phyloP scores from a whole-genome alignment of 176 grass and related monocot genomes.

The Chloris gayana region DNA sequence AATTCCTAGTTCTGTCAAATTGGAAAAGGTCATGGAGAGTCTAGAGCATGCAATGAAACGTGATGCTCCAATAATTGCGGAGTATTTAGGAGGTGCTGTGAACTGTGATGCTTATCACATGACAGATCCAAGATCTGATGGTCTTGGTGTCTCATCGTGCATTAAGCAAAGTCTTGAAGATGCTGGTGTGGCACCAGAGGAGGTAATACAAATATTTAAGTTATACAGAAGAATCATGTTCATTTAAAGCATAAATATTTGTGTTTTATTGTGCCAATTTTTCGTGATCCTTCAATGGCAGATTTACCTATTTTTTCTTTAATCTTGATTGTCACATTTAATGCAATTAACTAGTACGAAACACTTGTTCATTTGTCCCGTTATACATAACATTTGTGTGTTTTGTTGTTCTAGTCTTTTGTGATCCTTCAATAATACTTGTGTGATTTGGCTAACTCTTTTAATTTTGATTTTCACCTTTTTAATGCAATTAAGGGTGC shows the following conservation, averaged over 20 bases:
- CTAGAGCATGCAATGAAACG: constrained; percentile 97
- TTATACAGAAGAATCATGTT: background rate
- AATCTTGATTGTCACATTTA: background rate
- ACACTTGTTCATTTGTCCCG: no score
- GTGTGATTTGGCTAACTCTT: background rate
- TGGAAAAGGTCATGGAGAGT: constrained; percentile 92
- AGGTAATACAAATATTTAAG: constrained; percentile 51
- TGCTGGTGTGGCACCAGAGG: constrained; percentile 89
- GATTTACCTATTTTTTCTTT: background rate
- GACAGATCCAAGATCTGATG: constrained; percentile 95
- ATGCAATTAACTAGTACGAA: no score
- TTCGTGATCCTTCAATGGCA: constrained; percentile 4
- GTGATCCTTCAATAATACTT: constrained; percentile 6
- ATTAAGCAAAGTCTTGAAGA: constrained; percentile 85
- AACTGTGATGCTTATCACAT: constrained; percentile 99
- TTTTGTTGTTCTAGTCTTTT: constrained; percentile 4
- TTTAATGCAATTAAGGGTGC: constrained; percentile 4
- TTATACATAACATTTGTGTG: background rate
- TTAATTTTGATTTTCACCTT: background rate
- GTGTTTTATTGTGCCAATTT: constrained; percentile 6
- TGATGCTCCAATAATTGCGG: constrained; percentile 81
- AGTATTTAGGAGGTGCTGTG: constrained; percentile 95
- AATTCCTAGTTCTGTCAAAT: constrained; percentile 9
- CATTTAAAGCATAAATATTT: background rate
- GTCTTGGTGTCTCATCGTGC: constrained; percentile 96